phyloP scores from a whole-genome alignment of 2,329 filamentous ascomycete species.

The Clarireedia monteithiana region DNA sequence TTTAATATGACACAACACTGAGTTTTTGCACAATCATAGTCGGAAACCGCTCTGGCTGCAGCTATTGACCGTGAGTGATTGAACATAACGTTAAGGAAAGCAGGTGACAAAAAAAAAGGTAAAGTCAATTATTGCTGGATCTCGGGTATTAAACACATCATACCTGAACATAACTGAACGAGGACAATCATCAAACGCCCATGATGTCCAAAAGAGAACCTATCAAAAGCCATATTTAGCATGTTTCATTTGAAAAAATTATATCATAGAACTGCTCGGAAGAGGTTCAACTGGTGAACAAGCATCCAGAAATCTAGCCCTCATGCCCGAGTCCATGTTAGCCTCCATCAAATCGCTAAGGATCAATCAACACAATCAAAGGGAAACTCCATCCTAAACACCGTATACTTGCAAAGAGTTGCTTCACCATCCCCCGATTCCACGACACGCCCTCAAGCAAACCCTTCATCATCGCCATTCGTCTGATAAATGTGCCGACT shows the following conservation, averaged over 20 bases:
- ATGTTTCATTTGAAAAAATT: constrained; percentile 8
- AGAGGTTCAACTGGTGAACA: constrained; percentile 17
- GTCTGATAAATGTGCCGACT: constrained; percentile 79
- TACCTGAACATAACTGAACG: background rate
- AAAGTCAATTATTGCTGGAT: background rate
- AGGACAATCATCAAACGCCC: background rate
- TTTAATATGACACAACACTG: constrained; percentile 1
- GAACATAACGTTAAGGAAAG: background rate
- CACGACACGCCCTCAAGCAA: constrained; percentile 9
- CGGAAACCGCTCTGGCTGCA: background rate
- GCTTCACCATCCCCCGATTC: constrained; percentile 28
- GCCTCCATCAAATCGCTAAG: constrained; percentile 32
- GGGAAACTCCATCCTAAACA: constrained; percentile 26
- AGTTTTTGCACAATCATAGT: background rate
- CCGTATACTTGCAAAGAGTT: constrained; percentile 29
- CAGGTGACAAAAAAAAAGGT: too few species aligned
- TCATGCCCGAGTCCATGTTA: constrained; percentile 31
- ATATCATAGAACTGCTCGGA: constrained; percentile 5
- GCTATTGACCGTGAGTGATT: background rate
- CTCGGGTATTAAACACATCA: background rate
- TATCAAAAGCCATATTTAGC: constrained; percentile 12
- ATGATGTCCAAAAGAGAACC: constrained; percentile 3
- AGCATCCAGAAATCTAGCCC: constrained; percentile 14
- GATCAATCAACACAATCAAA: constrained; percentile 13
- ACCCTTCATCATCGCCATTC: constrained; percentile 58